Evolutionary conservation across 768 basidiomycete genomes (phyloP).

Genomic region (Boletus edulis): DNA sequence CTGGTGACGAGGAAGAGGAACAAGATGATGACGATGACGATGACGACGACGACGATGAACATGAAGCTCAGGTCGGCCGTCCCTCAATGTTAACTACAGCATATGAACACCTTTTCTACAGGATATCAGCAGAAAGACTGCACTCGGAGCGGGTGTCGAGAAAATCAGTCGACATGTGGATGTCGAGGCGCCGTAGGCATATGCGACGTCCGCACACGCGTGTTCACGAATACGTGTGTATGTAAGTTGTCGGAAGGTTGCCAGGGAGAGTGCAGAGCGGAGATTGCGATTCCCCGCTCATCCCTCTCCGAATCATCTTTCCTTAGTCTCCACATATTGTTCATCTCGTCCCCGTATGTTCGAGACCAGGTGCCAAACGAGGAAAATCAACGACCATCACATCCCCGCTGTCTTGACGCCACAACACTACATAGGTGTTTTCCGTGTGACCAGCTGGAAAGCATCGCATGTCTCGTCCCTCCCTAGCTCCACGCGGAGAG

Average conservation of each 20-base stretch:
- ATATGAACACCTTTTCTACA: constrained; percentile 13
- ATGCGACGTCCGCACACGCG: neutral
- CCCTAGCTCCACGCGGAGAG: neutral
- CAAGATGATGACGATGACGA: constrained; percentile 17
- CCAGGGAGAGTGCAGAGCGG: constrained; percentile 5
- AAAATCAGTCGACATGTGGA: constrained; percentile 36
- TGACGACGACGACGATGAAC: constrained; percentile 20
- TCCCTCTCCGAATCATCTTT: constrained; percentile 10
- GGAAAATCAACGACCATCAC: neutral
- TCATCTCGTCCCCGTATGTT: neutral
- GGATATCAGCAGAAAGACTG: constrained; percentile 30
- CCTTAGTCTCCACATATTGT: neutral
- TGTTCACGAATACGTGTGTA: neutral
- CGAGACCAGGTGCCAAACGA: neutral
- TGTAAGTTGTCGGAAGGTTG: neutral
- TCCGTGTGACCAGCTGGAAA: neutral
- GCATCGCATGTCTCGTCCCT: neutral
- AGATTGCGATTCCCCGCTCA: constrained; percentile 2
- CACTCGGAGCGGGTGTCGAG: constrained; percentile 35
- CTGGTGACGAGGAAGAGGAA: constrained; percentile 15
- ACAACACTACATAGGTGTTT: neutral
- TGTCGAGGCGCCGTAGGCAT: constrained; percentile 14
- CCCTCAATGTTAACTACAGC: neutral
- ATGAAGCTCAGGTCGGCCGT: constrained; percentile 19
- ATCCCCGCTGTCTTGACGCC: neutral